Conservation (phyloP, 257 asterid species). For the Fraxinus excelsior region DNA sequence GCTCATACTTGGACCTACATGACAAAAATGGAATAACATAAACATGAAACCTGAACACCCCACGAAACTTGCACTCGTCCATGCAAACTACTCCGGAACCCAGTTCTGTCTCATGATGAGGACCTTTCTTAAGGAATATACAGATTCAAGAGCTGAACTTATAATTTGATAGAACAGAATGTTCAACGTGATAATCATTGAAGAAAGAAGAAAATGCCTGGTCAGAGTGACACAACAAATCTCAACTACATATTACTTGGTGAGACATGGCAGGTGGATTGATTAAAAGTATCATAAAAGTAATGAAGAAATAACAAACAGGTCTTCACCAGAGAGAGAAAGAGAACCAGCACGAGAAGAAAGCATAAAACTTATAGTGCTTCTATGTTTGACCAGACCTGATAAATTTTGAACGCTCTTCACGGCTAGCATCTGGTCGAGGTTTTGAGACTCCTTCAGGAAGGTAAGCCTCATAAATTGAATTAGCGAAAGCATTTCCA, state of each 20-base stretch:
- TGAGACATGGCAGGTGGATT: neutral
- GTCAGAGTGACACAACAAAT: neutral
- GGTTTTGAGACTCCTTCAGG: conserved; percentile 90
- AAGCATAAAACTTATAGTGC: neutral
- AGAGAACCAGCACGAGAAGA: neutral
- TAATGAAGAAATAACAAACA: conserved; percentile 2
- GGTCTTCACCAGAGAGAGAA: neutral
- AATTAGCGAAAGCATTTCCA: conserved; percentile 94
- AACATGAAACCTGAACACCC: neutral
- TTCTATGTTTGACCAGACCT: conserved; percentile 42
- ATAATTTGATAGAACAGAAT: neutral
- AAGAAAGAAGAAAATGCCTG: neutral
- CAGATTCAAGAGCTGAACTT: neutral
- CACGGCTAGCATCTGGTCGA: conserved; percentile 74
- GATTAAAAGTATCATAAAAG: neutral
- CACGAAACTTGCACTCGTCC: neutral
- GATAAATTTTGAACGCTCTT: conserved; percentile 77
- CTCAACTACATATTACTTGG: neutral
- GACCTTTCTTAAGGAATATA: neutral
- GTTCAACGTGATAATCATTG: neutral
- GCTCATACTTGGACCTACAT: conserved; percentile 87
- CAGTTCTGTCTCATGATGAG: neutral
- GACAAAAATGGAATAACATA: conserved; percentile 19
- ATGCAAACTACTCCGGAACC: neutral
- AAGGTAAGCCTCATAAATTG: conserved; percentile 93